These are phyloP conservation scores for Suillus subalutaceus DNA, from an alignment of 768 basidiomycete species.

Conservation along the genomic window DNA sequence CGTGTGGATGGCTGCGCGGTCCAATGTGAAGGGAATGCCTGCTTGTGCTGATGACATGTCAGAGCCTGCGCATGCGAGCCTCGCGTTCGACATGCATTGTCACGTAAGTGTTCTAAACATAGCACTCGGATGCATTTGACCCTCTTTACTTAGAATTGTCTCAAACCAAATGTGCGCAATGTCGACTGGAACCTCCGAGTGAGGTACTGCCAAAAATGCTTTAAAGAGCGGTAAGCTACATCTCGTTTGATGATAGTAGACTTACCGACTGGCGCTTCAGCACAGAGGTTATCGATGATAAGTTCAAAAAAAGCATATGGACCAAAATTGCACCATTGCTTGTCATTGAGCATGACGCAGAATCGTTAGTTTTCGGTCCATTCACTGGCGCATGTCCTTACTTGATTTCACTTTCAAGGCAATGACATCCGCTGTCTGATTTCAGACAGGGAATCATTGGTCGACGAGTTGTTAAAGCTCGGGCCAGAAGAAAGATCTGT, in stretches of 20 bases:
- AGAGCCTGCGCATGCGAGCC: conserved; percentile 30
- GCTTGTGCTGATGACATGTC: conserved; percentile 30
- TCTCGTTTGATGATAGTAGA: not conserved
- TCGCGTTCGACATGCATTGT: conserved; percentile 34
- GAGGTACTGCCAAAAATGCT: conserved; percentile 12
- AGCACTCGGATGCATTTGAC: not conserved
- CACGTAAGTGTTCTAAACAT: conserved; percentile 25
- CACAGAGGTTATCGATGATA: not conserved
- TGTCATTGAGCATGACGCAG: not conserved
- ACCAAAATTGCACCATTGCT: not conserved
- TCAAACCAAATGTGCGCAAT: conserved; percentile 9
- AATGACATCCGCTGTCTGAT: not conserved
- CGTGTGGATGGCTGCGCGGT: conserved; percentile 32
- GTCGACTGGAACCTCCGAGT: conserved; percentile 11
- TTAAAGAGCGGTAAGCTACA: not conserved
- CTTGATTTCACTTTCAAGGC: not conserved
- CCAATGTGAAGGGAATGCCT: conserved; percentile 26
- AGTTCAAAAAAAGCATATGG: not conserved
- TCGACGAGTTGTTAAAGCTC: not conserved
- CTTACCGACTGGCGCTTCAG: not conserved
- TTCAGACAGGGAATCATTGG: not conserved
- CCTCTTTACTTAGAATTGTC: not conserved
- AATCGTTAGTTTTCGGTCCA: not conserved
- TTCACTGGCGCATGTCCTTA: not conserved
- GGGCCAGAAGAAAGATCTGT: conserved; percentile 1